Evolutionary conservation across 257 asterid species (phyloP).

Genomic region (Solanum tarijense): DNA sequence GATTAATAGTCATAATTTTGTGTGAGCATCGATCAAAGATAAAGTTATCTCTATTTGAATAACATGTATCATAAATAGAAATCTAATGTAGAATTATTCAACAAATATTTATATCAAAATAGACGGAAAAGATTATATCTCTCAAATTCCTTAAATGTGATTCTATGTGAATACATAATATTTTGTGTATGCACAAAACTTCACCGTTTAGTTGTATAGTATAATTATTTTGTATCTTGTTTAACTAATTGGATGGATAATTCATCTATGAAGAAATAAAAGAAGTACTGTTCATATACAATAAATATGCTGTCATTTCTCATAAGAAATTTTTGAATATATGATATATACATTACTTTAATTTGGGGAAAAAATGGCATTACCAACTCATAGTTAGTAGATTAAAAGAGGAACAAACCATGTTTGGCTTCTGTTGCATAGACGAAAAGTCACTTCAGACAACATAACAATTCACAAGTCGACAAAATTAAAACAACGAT

Average conservation of each 20-base stretch:
- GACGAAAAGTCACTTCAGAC: not conserved
- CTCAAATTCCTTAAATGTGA: not conserved
- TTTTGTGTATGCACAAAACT: not conserved
- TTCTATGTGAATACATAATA: rapidly evolving
- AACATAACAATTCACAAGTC: not conserved
- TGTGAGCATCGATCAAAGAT: not conserved
- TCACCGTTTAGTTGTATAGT: too few species aligned
- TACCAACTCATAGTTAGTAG: not conserved
- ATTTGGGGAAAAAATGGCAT: not conserved
- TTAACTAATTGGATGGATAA: not conserved
- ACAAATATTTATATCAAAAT: not conserved
- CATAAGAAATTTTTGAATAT: not conserved
- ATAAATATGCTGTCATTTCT: not conserved
- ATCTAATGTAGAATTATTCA: rapidly evolving
- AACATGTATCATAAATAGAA: not conserved
- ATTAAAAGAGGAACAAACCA: not conserved
- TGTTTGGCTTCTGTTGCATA: not conserved
- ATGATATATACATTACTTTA: not conserved
- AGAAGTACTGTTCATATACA: not conserved
- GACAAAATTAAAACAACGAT: not conserved
- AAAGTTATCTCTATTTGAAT: not conserved
- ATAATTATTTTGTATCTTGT: not conserved
- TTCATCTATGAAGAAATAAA: not conserved
- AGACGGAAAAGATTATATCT: not conserved
- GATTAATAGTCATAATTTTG: not conserved